Percentiles rank a stretch among this genome's conserved stretches.
These are phyloP conservation scores for Clarireedia paspali DNA, from an alignment of 2,329 filamentous ascomycete species.

Conservation along the genomic window DNA sequence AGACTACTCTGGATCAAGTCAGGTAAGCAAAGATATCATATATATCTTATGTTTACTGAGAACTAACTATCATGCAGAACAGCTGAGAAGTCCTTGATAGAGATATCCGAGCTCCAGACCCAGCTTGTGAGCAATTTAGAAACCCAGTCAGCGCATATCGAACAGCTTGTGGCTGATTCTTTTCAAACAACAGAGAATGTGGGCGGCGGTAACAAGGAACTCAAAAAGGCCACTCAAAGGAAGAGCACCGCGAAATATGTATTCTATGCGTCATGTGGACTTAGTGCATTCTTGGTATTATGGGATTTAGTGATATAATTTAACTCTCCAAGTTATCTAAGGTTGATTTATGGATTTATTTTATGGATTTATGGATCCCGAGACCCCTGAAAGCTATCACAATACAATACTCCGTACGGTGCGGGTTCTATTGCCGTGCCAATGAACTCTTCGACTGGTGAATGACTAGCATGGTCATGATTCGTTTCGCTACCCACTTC, in stretches of 20 bases:
- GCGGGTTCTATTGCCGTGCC: not conserved
- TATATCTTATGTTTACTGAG: not conserved
- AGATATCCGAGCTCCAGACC: constrained; percentile 88
- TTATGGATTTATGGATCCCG: not conserved
- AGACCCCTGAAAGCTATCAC: not conserved
- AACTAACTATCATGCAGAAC: constrained; percentile 44
- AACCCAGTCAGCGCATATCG: constrained; percentile 81
- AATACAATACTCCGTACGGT: not conserved
- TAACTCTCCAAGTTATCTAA: not conserved
- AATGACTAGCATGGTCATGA: not conserved
- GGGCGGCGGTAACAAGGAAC: constrained; percentile 79
- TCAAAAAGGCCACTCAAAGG: constrained; percentile 72
- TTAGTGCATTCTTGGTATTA: constrained; percentile 66
- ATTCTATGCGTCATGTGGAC: constrained; percentile 69
- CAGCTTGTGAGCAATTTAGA: constrained; percentile 80
- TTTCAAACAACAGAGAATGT: constrained; percentile 78
- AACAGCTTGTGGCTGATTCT: constrained; percentile 79
- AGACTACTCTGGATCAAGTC: constrained; percentile 90
- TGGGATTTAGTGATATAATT: constrained; percentile 64
- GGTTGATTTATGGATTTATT: not conserved
- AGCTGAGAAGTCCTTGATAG: constrained; percentile 81
- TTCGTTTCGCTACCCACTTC: not conserved
- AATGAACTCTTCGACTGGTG: not conserved
- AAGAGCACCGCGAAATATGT: constrained; percentile 68
- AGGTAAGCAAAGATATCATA: constrained; percentile 49